Conservation (phyloP, 495 filamentous ascomycete species). For the Neurospora discreta region DNA sequence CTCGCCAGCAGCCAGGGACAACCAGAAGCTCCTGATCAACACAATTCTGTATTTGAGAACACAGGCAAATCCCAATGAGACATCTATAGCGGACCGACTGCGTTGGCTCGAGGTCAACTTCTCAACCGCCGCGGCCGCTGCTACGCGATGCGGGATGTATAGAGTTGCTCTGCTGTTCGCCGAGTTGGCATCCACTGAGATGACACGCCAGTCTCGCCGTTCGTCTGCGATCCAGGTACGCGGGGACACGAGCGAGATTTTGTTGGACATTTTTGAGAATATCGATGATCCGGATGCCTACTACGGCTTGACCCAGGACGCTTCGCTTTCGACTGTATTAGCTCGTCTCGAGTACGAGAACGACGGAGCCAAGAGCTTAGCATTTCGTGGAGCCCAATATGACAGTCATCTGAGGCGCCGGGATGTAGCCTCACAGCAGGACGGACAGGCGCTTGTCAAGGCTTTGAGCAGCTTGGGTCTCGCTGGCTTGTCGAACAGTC, state of each 20-base stretch:
- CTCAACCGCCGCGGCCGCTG: constrained; percentile 58
- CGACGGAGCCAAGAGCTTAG: constrained; percentile 75
- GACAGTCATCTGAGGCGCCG: constrained; percentile 63
- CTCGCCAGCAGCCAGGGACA: constrained; percentile 31
- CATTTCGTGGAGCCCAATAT: constrained; percentile 84
- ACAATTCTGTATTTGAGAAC: constrained; percentile 81
- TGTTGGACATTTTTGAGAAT: constrained; percentile 74
- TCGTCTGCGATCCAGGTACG: constrained; percentile 48
- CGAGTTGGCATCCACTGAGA: constrained; percentile 55
- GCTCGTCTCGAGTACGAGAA: constrained; percentile 83
- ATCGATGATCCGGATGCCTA: constrained; percentile 94
- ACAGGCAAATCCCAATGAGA: constrained; percentile 63
- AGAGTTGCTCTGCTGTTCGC: constrained; percentile 77
- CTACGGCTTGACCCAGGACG: constrained; percentile 78
- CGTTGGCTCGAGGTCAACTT: constrained; percentile 82
- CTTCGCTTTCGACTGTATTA: constrained; percentile 64
- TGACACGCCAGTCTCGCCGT: constrained; percentile 47
- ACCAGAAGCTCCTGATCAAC: constrained; percentile 53
- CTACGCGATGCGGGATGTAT: constrained; percentile 71
- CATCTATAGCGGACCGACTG: constrained; percentile 63
- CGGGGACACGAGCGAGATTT: constrained; percentile 47
- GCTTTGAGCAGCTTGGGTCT: constrained; percentile 56
- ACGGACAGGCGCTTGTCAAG: constrained; percentile 45
- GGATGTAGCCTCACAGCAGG: constrained; percentile 27
- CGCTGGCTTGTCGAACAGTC: constrained; percentile 58